phyloP scores from a whole-genome alignment of 2,329 filamentous ascomycete genomes.

The Diaporthe helianthi region DNA sequence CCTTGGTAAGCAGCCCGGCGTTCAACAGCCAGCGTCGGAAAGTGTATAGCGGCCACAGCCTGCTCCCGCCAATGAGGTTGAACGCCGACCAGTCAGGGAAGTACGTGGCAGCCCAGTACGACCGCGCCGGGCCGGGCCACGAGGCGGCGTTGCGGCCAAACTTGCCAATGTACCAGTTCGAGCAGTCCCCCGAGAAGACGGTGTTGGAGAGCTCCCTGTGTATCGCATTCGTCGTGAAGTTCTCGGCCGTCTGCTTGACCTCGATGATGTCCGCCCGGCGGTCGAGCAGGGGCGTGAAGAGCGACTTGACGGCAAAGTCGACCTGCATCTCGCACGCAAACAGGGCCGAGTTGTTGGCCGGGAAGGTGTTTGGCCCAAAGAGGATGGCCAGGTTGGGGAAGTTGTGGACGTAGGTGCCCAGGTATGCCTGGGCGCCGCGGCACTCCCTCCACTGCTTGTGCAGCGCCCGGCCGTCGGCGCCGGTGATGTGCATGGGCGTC shows the following conservation, averaged over 20 bases:
- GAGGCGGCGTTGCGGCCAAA: background rate
- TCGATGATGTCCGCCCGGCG: too few relatives aligned
- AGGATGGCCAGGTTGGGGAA: conserved; percentile 39
- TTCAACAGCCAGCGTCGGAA: background rate
- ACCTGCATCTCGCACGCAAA: too few relatives aligned
- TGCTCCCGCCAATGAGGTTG: background rate
- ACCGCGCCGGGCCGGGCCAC: background rate
- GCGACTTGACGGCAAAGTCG: too few relatives aligned
- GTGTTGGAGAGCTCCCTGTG: too few relatives aligned
- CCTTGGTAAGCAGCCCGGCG: background rate
- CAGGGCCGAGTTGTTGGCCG: too few relatives aligned
- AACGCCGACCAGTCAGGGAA: background rate
- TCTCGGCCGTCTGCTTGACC: too few relatives aligned
- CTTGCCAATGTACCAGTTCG: too few relatives aligned
- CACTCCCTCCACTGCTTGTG: conserved; percentile 41
- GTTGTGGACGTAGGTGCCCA: conserved; percentile 42
- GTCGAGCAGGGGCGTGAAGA: too few relatives aligned
- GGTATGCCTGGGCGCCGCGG: conserved; percentile 43
- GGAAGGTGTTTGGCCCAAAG: too few relatives aligned
- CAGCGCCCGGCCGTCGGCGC: conserved; percentile 37
- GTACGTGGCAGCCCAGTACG: background rate
- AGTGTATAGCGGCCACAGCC: background rate
- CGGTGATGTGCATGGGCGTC: conserved; percentile 40
- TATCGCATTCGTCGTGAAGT: too few relatives aligned
- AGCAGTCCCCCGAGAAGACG: too few relatives aligned